Conservation (phyloP, 2,329 filamentous ascomycete genomes). For the Torrubiella hemipterigena region DNA sequence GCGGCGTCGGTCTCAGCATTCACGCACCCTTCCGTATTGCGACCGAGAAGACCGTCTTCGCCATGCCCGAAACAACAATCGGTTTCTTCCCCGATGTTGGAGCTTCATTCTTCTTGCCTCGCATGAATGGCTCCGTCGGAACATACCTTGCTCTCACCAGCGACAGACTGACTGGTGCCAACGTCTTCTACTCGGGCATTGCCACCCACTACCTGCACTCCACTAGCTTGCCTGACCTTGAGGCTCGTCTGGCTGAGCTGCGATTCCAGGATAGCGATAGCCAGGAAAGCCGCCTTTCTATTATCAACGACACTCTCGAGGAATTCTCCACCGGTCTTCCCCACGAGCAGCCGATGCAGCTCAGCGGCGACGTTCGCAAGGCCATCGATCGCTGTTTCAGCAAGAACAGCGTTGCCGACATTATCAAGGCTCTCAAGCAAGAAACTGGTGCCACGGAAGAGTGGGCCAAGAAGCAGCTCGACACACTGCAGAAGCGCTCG, state of each 20-base stretch:
- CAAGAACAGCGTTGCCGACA: slow-evolving; percentile 53
- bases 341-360: slow-evolving; percentile 52
- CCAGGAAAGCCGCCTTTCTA: slow-evolving; percentile 48
- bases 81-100: slow-evolving; percentile 98
- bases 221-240: slow-evolving; percentile 67
- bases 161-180: slow-evolving; percentile 66
- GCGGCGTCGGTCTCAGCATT: slow-evolving; percentile 84
- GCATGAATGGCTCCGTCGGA: slow-evolving; percentile 75
- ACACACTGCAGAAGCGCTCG: slow-evolving; percentile 65
- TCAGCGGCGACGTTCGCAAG: slow-evolving; percentile 59
- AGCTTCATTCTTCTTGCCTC: slow-evolving; percentile 87
- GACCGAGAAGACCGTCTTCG: slow-evolving; percentile 88
- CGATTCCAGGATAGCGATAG: slow-evolving; percentile 69
- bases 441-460: slow-evolving; percentile 38
- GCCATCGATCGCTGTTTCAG: slow-evolving; percentile 79
- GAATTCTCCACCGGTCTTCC: slow-evolving; percentile 85
- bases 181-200: slow-evolving; percentile 82
- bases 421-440: slow-evolving; percentile 55
- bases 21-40: slow-evolving; percentile 95
- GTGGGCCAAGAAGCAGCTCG: slow-evolving; percentile 71
- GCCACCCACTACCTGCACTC: slow-evolving; percentile 97
- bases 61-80: slow-evolving; percentile 97
- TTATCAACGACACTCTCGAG: slow-evolving; percentile 80
- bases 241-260: slow-evolving; percentile 78
- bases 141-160: slow-evolving; percentile 92